A percentile compares a stretch with the other conserved stretches of the same genome.
Conservation (phyloP, 345 rosid species). For the Dovyalis caffra region DNA sequence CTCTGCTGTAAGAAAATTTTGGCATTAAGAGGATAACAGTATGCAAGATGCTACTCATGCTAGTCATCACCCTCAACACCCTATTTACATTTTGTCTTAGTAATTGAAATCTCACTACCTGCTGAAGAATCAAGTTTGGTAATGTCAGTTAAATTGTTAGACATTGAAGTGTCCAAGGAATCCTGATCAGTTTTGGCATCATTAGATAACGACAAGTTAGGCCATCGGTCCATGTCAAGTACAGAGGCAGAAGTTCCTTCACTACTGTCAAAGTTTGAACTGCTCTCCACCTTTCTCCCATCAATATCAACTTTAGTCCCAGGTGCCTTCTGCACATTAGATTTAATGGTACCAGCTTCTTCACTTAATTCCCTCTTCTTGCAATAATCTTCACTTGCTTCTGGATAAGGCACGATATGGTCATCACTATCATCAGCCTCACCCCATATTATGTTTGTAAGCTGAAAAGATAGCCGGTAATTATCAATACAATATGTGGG, state of each 20-base stretch:
- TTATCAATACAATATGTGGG: conserved; percentile 9
- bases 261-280: conserved; percentile 36
- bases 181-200: conserved; percentile 45
- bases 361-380: conserved; percentile 50
- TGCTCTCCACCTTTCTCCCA: conserved; percentile 43
- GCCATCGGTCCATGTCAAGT: conserved; percentile 55
- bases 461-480: conserved; percentile 47
- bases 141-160: conserved; percentile 45
- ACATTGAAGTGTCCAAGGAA: conserved; percentile 46
- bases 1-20: conserved; percentile 41
- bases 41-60: conserved; percentile 8
- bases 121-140: conserved; percentile 38
- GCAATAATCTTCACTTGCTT: conserved; percentile 41
- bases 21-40: conserved; percentile 25
- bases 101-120: conserved; percentile 49
- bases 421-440: conserved; percentile 66
- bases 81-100: conserved; percentile 22
- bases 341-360: conserved; percentile 39
- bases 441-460: conserved; percentile 84
- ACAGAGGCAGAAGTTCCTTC: conserved; percentile 48
- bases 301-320: conserved; percentile 39
- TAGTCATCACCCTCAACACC: conserved; percentile 20
- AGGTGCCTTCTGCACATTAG: conserved; percentile 39
- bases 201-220: conserved; percentile 44
- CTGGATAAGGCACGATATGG: conserved; percentile 74